These are phyloP conservation scores for Chaetomiaceae sp. DNA, from an alignment of 2,329 filamentous ascomycete species.

Conservation along the genomic window DNA sequence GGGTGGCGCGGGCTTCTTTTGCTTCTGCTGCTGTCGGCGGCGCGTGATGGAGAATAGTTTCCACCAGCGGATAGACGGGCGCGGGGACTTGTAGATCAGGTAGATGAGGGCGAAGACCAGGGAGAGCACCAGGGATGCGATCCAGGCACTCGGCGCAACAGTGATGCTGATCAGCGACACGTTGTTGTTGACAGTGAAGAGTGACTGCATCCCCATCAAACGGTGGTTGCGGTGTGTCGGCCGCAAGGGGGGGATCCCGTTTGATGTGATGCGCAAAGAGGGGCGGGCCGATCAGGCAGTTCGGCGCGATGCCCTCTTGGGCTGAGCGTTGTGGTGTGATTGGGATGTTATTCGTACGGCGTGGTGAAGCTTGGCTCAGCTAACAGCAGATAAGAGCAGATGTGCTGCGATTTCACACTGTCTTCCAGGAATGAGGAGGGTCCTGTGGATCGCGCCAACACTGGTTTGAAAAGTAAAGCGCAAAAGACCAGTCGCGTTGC, in stretches of 20 bases:
- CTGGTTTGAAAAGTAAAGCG: neutral
- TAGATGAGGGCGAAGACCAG: constrained; percentile 50
- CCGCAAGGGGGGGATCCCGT: constrained; percentile 6
- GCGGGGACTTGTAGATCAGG: constrained; percentile 43
- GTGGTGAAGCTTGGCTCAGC: neutral
- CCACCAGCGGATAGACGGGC: constrained; percentile 20
- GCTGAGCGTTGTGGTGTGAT: constrained; percentile 2
- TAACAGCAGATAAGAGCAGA: no score
- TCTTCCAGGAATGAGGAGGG: neutral
- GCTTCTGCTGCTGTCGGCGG: constrained; percentile 18
- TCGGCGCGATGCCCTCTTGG: constrained; percentile 12
- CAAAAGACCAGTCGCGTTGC: constrained; percentile 1
- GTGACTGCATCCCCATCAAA: constrained; percentile 47
- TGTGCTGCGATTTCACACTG: neutral
- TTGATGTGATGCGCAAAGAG: constrained; percentile 3
- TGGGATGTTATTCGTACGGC: neutral
- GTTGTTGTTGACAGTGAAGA: constrained; percentile 58
- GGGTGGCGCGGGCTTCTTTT: neutral
- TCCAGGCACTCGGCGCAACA: constrained; percentile 54
- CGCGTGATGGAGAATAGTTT: constrained; percentile 22
- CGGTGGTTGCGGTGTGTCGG: constrained; percentile 25
- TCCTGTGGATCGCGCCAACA: neutral
- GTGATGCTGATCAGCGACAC: constrained; percentile 55
- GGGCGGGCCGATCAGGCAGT: constrained; percentile 7
- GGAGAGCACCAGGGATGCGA: constrained; percentile 46